phyloP scores from a whole-genome alignment of 2,329 filamentous ascomycete species.

The Aspergillus brasiliensis region DNA sequence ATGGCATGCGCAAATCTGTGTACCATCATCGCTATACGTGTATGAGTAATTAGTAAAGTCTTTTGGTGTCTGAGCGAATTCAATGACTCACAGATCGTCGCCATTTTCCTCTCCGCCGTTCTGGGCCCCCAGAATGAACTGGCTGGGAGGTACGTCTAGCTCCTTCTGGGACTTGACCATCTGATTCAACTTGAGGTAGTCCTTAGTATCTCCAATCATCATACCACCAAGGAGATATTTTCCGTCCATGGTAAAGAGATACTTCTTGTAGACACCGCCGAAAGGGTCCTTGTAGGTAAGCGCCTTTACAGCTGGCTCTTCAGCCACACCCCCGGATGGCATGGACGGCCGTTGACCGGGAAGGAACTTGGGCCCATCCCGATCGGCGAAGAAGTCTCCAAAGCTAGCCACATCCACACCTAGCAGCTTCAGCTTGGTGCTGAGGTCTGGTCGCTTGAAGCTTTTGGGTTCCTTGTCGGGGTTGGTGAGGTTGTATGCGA shows the following conservation, averaged over 20 bases:
- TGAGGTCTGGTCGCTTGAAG: conserved; percentile 83
- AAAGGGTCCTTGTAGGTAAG: conserved; percentile 90
- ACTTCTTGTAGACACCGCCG: conserved; percentile 88
- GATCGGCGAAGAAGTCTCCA: conserved; percentile 89
- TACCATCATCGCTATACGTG: conserved; percentile 66
- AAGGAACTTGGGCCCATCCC: conserved; percentile 76
- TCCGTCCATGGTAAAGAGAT: conserved; percentile 84
- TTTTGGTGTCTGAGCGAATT: neutral
- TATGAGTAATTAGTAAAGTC: neutral
- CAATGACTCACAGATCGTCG: conserved; percentile 64
- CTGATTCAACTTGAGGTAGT: conserved; percentile 86
- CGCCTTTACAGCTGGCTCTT: conserved; percentile 69
- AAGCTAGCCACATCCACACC: conserved; percentile 92
- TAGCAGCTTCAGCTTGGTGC: conserved; percentile 86
- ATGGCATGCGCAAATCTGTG: conserved; percentile 90
- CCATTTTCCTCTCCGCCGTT: conserved; percentile 73
- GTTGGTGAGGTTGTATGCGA: conserved; percentile 87
- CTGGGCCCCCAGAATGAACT: conserved; percentile 79
- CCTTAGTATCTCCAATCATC: conserved; percentile 93
- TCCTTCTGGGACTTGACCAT: conserved; percentile 82
- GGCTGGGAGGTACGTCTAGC: conserved; percentile 74
- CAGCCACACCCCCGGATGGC: conserved; percentile 37
- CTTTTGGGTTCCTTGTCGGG: conserved; percentile 67
- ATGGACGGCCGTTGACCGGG: conserved; percentile 56
- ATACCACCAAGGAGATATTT: conserved; percentile 92